Evolutionary conservation across 768 basidiomycete species (phyloP).

Genomic region (Porphyrellus cyaneotinctus): DNA sequence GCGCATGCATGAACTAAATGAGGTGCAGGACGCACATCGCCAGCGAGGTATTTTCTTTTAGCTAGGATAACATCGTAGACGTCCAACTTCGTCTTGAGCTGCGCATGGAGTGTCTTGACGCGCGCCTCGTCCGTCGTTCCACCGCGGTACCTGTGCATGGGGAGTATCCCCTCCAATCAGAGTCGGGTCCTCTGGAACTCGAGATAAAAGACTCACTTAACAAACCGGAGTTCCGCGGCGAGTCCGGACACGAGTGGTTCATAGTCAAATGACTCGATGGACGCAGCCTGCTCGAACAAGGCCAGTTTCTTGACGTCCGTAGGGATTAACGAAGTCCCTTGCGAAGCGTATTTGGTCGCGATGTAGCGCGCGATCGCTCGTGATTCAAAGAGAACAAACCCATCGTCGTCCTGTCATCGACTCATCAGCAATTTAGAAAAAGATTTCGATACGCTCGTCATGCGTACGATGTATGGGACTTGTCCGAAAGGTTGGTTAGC

Average conservation of each 20-base stretch:
- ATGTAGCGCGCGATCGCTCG: constrained; percentile 43
- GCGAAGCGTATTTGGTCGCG: constrained; percentile 34
- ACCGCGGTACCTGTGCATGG: constrained; percentile 14
- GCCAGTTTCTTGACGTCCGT: constrained; percentile 34
- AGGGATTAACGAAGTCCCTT: constrained; percentile 36
- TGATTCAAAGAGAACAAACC: constrained; percentile 41
- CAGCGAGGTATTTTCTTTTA: constrained; percentile 34
- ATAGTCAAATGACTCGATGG: constrained; percentile 52
- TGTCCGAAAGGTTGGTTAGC: constrained; percentile 55
- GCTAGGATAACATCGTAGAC: constrained; percentile 34
- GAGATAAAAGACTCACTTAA: constrained; percentile 33
- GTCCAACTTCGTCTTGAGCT: constrained; percentile 31
- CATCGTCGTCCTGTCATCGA: constrained; percentile 32
- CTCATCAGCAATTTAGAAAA: neutral
- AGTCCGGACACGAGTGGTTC: constrained; percentile 40
- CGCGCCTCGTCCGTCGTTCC: constrained; percentile 30
- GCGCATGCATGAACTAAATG: neutral
- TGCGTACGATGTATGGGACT: constrained; percentile 34
- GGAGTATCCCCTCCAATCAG: neutral
- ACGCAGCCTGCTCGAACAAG: constrained; percentile 48
- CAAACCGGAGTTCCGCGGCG: constrained; percentile 44
- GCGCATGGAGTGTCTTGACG: constrained; percentile 23
- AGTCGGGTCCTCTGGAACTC: neutral
- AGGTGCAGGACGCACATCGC: constrained; percentile 23
- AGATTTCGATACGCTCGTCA: too few relatives aligned